phyloP scores from a whole-genome alignment of 2,329 filamentous ascomycete genomes.

The Calonectria hongkongensis region DNA sequence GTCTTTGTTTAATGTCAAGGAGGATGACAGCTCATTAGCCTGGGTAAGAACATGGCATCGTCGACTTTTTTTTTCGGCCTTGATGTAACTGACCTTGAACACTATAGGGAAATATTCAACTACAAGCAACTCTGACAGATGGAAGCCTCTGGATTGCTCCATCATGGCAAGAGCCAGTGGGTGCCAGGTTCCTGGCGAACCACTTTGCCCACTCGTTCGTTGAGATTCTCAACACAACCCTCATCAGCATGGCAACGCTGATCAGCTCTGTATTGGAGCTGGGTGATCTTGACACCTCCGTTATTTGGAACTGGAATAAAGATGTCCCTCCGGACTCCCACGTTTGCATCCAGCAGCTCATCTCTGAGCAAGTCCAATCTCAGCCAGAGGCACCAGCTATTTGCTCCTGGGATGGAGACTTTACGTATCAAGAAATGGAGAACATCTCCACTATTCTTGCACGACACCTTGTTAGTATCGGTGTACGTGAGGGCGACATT shows the following conservation, averaged over 20 bases:
- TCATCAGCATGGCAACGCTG: slow-evolving; percentile 35
- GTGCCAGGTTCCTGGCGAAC: slow-evolving; percentile 51
- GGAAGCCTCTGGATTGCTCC: slow-evolving; percentile 48
- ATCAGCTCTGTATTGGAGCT: slow-evolving; percentile 46
- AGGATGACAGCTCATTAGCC: slow-evolving; percentile 42
- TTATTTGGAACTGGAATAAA: slow-evolving; percentile 54
- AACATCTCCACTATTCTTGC: slow-evolving; percentile 51
- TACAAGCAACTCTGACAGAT: slow-evolving; percentile 46
- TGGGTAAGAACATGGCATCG: slow-evolving; percentile 46
- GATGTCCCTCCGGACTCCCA: slow-evolving; percentile 44
- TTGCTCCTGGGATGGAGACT: slow-evolving; percentile 57
- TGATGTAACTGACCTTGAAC: slow-evolving; percentile 30
- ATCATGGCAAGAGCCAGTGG: slow-evolving; percentile 50
- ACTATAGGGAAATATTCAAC: slow-evolving; percentile 50
- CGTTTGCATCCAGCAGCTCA: slow-evolving; percentile 52
- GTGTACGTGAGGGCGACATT: slow-evolving; percentile 52
- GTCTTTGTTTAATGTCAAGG: slow-evolving; percentile 37
- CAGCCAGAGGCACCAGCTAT: slow-evolving; percentile 53
- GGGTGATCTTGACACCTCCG: slow-evolving; percentile 47
- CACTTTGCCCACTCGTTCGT: slow-evolving; percentile 49
- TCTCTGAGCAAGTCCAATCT: slow-evolving; percentile 50
- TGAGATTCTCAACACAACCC: slow-evolving; percentile 52
- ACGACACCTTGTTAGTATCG: slow-evolving; percentile 46
- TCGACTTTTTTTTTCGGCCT: too few relatives aligned
- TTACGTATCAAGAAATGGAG: slow-evolving; percentile 55